Conservation (phyloP, 441 rosid species). For the Biscutella laevigata region DNA sequence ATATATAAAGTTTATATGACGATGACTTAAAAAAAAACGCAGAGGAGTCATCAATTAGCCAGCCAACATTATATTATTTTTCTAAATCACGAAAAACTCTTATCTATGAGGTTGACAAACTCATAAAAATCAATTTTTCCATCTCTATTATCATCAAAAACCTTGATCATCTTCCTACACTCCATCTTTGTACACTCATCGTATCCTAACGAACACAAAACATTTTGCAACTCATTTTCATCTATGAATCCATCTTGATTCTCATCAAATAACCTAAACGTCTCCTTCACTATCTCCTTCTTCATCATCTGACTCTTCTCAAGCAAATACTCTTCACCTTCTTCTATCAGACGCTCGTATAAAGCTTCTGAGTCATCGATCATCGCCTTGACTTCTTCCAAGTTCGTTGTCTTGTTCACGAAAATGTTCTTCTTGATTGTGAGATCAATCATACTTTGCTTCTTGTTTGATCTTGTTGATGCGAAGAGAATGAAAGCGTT, state of each 20-base stretch:
- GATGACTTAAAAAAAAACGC: not conserved
- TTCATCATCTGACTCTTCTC: conserved; percentile 40
- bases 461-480: conserved; percentile 7
- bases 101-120: conserved; percentile 38
- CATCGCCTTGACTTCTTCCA: conserved; percentile 33
- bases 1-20: too few relatives aligned
- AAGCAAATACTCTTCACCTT: conserved; percentile 32
- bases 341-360: conserved; percentile 20
- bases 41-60: conserved; percentile 2
- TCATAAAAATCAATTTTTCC: conserved; percentile 52
- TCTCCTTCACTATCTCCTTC: conserved; percentile 34
- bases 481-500: conserved; percentile 11
- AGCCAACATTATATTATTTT: not conserved
- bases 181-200: conserved; percentile 31
- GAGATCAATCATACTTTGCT: not conserved
- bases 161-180: conserved; percentile 50
- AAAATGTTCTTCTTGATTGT: not conserved
- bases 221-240: conserved; percentile 42
- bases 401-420: conserved; percentile 1
- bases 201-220: conserved; percentile 31
- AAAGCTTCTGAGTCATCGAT: conserved; percentile 26
- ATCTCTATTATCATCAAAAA: conserved; percentile 48
- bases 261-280: conserved; percentile 51
- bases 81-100: conserved; percentile 26
- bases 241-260: conserved; percentile 61